A percentile compares a stretch with the other conserved stretches of the same genome.
Evolutionary conservation across 371 early-diverging fungal genomes (phyloP).

Genomic region (Furculomyces boomerangus): DNA sequence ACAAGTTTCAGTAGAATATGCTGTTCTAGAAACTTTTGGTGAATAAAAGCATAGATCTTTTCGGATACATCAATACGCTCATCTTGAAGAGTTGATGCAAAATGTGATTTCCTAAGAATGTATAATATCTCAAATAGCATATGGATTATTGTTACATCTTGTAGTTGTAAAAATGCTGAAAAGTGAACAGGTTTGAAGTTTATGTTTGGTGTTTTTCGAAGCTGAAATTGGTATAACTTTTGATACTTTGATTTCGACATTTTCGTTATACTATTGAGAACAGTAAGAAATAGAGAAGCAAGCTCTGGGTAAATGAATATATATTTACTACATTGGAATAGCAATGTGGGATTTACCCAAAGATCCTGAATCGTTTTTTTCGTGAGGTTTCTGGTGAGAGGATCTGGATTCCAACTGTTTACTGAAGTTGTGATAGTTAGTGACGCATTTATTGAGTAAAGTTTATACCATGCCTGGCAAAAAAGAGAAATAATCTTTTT

Average conservation of each 20-base stretch:
- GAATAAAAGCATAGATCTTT: slow-evolving; percentile 23
- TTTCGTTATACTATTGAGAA: slow-evolving; percentile 22
- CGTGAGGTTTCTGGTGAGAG: too few species aligned
- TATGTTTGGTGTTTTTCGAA: slow-evolving; percentile 5
- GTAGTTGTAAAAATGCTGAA: slow-evolving; percentile 25
- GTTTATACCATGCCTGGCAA: slow-evolving; percentile 18
- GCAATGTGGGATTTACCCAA: slow-evolving; percentile 25
- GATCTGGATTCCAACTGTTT: slow-evolving; percentile 17
- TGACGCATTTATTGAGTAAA: slow-evolving; percentile 25
- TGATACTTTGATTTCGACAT: slow-evolving; percentile 23
- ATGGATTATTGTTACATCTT: slow-evolving; percentile 29
- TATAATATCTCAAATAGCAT: slow-evolving; percentile 23
- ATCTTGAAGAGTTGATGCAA: background rate
- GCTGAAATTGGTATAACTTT: slow-evolving; percentile 8
- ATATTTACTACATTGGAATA: slow-evolving; percentile 22
- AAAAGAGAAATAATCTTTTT: slow-evolving; percentile 5
- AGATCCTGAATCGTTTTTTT: slow-evolving; percentile 22
- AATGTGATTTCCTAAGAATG: background rate
- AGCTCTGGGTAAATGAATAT: slow-evolving; percentile 20
- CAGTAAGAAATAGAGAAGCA: slow-evolving; percentile 21
- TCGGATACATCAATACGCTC: slow-evolving; percentile 3
- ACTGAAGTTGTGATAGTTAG: slow-evolving; percentile 19
- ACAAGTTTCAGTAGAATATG: slow-evolving; percentile 26
- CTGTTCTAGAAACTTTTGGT: slow-evolving; percentile 26
- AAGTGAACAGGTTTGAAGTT: slow-evolving; percentile 22